Evolutionary conservation across 2,329 filamentous ascomycete genomes (phyloP).

Genomic region (Pyricularia pennisetigena): DNA sequence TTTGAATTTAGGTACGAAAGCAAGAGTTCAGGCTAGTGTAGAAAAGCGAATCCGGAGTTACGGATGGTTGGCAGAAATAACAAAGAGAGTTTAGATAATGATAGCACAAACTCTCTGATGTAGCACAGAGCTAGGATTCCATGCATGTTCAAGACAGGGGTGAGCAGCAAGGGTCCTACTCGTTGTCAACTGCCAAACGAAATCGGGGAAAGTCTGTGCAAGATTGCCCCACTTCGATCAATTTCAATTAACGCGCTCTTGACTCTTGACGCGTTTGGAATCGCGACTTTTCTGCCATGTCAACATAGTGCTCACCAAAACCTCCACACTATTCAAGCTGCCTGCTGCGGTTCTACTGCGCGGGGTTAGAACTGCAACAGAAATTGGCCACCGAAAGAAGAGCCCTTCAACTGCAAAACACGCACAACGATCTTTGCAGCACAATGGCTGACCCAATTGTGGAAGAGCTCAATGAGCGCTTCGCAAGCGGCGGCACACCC

Average conservation of each 20-base stretch:
- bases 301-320: background rate
- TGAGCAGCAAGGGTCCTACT: background rate
- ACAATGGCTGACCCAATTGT: slow-evolving; percentile 28
- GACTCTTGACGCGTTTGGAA: background rate
- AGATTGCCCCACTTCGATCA: background rate
- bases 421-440: background rate
- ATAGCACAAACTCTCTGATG: background rate
- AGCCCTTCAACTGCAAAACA: background rate
- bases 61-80: background rate
- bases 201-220: background rate
- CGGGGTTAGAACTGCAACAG: background rate
- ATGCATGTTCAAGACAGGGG: background rate
- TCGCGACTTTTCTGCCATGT: background rate
- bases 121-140: background rate
- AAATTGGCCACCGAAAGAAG: background rate
- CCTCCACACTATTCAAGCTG: background rate
- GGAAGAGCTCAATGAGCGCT: slow-evolving; percentile 33
- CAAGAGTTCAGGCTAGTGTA: background rate
- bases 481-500: slow-evolving; percentile 46
- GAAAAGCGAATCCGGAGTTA: background rate
- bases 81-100: background rate
- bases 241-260: background rate
- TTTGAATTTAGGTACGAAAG: background rate
- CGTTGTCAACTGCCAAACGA: background rate
- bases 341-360: background rate